Evolutionary conservation across 306 rosid genomes (phyloP).

Genomic region (Cicer bijugum): DNA sequence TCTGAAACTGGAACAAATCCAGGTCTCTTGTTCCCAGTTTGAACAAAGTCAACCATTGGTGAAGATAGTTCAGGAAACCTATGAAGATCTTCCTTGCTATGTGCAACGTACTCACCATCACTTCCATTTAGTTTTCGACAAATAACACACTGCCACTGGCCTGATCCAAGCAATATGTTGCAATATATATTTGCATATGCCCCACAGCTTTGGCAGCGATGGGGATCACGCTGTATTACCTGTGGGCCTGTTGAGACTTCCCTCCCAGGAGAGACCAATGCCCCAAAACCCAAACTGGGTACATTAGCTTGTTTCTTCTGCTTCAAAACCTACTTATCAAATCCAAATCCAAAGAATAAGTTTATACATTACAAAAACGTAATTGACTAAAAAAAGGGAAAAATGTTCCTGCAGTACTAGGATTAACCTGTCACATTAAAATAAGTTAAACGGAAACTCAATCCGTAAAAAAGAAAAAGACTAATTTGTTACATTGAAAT

Average conservation of each 20-base stretch:
- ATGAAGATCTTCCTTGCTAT: slow-evolving; percentile 73
- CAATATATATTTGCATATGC: slow-evolving; percentile 87
- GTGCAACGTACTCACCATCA: slow-evolving; percentile 81
- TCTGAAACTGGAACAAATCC: slow-evolving; percentile 93
- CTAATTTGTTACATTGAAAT: no score
- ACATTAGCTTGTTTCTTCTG: slow-evolving; percentile 88
- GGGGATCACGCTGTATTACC: slow-evolving; percentile 87
- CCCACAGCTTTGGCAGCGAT: slow-evolving; percentile 94
- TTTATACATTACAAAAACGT: background rate
- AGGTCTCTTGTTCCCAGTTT: slow-evolving; percentile 90
- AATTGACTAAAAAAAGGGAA: background rate
- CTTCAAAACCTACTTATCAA: slow-evolving; percentile 69
- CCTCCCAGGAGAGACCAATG: slow-evolving; percentile 90
- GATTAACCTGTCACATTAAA: no score
- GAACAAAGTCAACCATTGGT: slow-evolving; percentile 83
- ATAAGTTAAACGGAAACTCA: no score
- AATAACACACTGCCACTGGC: slow-evolving; percentile 98
- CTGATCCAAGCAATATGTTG: slow-evolving; percentile 88
- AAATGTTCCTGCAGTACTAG: no score
- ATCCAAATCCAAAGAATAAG: slow-evolving; percentile 34
- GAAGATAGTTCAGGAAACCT: slow-evolving; percentile 90
- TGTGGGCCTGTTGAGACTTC: slow-evolving; percentile 80
- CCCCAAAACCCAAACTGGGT: slow-evolving; percentile 99
- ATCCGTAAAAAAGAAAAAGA: no score
- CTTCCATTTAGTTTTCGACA: slow-evolving; percentile 86